These are phyloP conservation scores for Eucalyptus polybractea DNA, from an alignment of 345 rosid genomes.

Conservation along the genomic window DNA sequence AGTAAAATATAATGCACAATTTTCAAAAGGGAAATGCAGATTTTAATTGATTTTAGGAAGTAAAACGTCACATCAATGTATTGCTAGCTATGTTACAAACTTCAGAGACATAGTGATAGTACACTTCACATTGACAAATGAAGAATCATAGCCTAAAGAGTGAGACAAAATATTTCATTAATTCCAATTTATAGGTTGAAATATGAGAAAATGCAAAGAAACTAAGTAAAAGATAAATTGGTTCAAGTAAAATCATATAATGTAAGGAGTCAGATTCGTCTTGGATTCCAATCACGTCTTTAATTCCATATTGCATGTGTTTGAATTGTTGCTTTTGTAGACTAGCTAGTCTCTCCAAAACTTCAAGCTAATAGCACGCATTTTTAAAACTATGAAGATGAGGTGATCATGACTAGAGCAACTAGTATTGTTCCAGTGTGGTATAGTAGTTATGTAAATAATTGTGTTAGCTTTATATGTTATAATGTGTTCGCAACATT, in stretches of 20 bases:
- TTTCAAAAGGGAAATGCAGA: not conserved
- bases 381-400: not conserved
- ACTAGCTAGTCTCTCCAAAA: not conserved
- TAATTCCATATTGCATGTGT: not conserved
- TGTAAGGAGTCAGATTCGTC: not conserved
- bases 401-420: not conserved
- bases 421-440: not conserved
- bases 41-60: not conserved
- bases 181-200: not conserved
- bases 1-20: not conserved
- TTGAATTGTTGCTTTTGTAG: not conserved
- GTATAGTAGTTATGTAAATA: not conserved
- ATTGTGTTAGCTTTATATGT: not conserved
- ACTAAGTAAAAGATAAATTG: not conserved
- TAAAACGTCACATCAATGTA: not conserved
- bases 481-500: not conserved
- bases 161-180: not conserved
- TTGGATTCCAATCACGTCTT: not conserved
- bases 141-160: not conserved
- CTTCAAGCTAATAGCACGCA: not conserved
- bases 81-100: not conserved
- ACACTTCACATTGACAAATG: not conserved
- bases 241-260: not conserved
- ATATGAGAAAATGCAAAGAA: not conserved
- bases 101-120: no score